Conservation (phyloP, 441 rosid genomes). For the Jatropha multifida region DNA sequence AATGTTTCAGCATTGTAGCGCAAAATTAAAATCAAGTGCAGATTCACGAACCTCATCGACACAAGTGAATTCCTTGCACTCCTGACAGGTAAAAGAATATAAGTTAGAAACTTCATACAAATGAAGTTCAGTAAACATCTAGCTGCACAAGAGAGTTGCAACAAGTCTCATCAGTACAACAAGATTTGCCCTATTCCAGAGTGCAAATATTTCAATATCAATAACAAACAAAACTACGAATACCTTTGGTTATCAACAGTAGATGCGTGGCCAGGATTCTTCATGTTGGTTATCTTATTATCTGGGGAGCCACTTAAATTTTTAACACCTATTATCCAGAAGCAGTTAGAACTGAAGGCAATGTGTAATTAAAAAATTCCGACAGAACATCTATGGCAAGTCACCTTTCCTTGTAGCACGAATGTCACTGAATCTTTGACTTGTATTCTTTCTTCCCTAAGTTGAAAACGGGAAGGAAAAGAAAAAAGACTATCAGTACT, state of each 20-base stretch:
- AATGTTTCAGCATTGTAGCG: constrained; percentile 13
- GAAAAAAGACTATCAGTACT: not conserved
- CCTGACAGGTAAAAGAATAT: constrained; percentile 33
- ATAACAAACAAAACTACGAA: constrained; percentile 18
- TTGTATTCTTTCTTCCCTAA: constrained; percentile 47
- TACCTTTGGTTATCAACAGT: constrained; percentile 27
- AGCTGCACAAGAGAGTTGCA: constrained; percentile 8
- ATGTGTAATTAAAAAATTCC: constrained; percentile 9
- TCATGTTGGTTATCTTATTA: constrained; percentile 33
- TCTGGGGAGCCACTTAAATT: constrained; percentile 27
- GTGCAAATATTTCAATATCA: constrained; percentile 9
- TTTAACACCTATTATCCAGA: constrained; percentile 29
- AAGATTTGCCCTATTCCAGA: not conserved
- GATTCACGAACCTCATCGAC: constrained; percentile 41
- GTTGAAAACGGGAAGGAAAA: not conserved
- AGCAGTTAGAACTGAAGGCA: constrained; percentile 28
- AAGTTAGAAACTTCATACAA: constrained; percentile 11
- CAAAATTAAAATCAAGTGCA: constrained; percentile 7
- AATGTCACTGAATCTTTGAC: constrained; percentile 31
- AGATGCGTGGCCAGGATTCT: constrained; percentile 38
- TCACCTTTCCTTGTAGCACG: constrained; percentile 47
- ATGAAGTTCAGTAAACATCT: constrained; percentile 6
- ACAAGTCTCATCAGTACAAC: not conserved
- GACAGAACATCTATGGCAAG: constrained; percentile 8
- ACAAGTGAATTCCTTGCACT: constrained; percentile 28